phyloP scores from a whole-genome alignment of 2,329 filamentous ascomycete genomes.

The Phialophora macrospora region DNA sequence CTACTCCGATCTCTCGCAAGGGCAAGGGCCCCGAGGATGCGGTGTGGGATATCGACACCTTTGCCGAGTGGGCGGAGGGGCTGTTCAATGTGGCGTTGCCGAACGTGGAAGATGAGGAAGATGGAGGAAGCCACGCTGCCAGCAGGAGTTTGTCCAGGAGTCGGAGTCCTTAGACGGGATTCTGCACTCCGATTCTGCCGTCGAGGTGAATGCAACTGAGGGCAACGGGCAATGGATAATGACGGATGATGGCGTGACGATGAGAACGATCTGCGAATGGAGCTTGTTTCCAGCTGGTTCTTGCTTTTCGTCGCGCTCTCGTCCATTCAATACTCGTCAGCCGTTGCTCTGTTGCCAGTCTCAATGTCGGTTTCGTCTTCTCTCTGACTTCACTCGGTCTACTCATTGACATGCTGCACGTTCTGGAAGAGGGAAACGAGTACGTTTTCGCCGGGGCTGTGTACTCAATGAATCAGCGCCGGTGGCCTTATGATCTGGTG shows the following conservation, averaged over 20 bases:
- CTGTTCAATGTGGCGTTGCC: constrained; percentile 57
- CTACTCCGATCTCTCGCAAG: constrained; percentile 48
- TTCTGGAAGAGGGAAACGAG: not conserved
- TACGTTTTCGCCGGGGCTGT: not conserved
- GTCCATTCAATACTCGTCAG: not conserved
- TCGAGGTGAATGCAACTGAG: not conserved
- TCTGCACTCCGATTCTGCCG: not conserved
- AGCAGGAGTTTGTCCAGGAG: constrained; percentile 37
- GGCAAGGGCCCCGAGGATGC: constrained; percentile 66
- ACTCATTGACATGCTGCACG: not conserved
- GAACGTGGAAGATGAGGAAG: constrained; percentile 40
- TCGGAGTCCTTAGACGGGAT: constrained; percentile 26
- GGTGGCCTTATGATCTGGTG: not conserved
- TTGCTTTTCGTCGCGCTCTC: not conserved
- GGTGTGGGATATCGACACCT: constrained; percentile 68
- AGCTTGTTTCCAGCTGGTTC: not conserved
- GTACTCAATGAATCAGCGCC: not conserved
- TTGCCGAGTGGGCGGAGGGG: constrained; percentile 65
- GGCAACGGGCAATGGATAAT: not conserved
- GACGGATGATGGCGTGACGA: not conserved
- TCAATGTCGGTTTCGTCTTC: not conserved
- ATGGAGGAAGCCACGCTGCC: constrained; percentile 35
- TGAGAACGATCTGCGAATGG: not conserved
- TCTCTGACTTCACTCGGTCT: not conserved
- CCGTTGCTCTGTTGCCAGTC: not conserved